These are phyloP conservation scores for Paxillus involutus DNA, from an alignment of 768 basidiomycete genomes.

Conservation along the genomic window DNA sequence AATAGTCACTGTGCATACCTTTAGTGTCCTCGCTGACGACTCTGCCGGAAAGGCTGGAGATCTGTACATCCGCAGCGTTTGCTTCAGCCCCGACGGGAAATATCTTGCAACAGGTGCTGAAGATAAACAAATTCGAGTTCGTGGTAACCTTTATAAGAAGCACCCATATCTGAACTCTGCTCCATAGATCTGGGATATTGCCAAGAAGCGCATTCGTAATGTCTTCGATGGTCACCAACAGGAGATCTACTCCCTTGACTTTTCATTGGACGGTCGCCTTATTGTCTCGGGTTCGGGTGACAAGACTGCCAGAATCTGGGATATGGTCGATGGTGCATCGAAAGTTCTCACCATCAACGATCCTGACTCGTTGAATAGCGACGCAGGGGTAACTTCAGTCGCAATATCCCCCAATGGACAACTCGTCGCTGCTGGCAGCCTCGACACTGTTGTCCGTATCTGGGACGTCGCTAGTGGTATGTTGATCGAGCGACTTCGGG, in stretches of 20 bases:
- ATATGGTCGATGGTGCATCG: slow-evolving; percentile 40
- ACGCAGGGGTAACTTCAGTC: slow-evolving; percentile 78
- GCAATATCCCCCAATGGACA: slow-evolving; percentile 75
- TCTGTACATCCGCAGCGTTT: slow-evolving; percentile 86
- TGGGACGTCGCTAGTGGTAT: slow-evolving; percentile 72
- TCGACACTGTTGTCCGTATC: slow-evolving; percentile 78
- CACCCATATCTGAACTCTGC: slow-evolving; percentile 7
- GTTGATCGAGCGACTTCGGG: slow-evolving; percentile 71
- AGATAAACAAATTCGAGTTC: slow-evolving; percentile 87
- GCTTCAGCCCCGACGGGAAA: slow-evolving; percentile 74
- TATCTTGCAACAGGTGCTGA: slow-evolving; percentile 82
- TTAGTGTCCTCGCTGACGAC: slow-evolving; percentile 78
- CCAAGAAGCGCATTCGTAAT: slow-evolving; percentile 72
- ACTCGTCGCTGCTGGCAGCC: slow-evolving; percentile 63
- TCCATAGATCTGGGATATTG: slow-evolving; percentile 87
- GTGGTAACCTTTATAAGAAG: slow-evolving; percentile 17
- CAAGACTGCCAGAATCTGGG: slow-evolving; percentile 73
- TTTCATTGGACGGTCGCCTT: slow-evolving; percentile 80
- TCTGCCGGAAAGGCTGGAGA: slow-evolving; percentile 71
- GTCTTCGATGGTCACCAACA: slow-evolving; percentile 88
- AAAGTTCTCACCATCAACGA: slow-evolving; percentile 42
- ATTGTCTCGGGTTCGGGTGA: slow-evolving; percentile 89
- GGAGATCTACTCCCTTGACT: slow-evolving; percentile 93
- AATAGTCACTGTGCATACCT: slow-evolving; percentile 10
- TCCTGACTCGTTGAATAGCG: slow-evolving; percentile 46